phyloP scores from a whole-genome alignment of 2,329 filamentous ascomycete genomes.

The Calonectria pseudoreteaudii region DNA sequence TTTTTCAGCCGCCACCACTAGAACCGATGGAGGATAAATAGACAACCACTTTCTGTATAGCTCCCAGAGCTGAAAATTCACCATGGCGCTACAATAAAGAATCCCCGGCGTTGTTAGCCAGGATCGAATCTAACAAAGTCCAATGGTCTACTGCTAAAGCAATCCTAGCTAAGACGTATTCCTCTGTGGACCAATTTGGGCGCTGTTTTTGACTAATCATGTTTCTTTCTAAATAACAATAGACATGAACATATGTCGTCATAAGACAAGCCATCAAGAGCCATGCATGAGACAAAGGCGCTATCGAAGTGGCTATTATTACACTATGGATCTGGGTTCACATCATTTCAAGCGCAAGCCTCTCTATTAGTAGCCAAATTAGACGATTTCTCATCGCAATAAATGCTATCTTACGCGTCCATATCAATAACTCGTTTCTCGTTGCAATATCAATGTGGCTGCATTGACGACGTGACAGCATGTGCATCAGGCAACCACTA shows the following conservation, averaged over 20 bases:
- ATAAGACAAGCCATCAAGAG: no score
- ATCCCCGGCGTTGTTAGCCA: not conserved
- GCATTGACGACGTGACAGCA: not conserved
- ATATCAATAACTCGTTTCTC: not conserved
- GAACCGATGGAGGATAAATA: not conserved
- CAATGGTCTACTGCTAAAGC: not conserved
- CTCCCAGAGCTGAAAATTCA: not conserved
- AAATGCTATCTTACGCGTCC: no score
- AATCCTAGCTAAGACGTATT: not conserved
- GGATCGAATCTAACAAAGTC: not conserved
- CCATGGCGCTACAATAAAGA: not conserved
- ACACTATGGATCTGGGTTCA: not conserved
- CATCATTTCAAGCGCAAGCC: not conserved
- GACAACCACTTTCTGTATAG: not conserved
- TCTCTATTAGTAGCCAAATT: not conserved
- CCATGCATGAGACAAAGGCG: not conserved
- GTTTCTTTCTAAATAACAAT: not conserved
- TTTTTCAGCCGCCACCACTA: not conserved
- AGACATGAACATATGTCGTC: not conserved
- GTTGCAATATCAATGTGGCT: not conserved
- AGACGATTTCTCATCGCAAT: not conserved
- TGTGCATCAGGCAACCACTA: not conserved
- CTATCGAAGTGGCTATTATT: not conserved
- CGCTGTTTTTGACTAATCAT: not conserved
- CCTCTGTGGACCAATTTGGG: not conserved